phyloP scores from a whole-genome alignment of 805 yeast species.

The Komagataella mondaviorum region DNA sequence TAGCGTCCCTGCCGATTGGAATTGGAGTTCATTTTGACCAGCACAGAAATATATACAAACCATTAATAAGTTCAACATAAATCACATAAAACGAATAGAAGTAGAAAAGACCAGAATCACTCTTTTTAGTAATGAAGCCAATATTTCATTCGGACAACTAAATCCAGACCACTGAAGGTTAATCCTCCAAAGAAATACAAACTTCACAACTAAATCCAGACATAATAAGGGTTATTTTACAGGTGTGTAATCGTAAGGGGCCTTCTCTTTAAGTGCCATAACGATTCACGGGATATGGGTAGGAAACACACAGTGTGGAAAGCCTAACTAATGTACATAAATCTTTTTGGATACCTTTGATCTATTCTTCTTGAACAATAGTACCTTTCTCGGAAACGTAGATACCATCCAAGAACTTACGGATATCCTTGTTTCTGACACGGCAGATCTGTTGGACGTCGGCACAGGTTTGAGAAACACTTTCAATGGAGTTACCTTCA shows the following conservation, averaged over 20 bases:
- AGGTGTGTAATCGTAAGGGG: constrained; percentile 7
- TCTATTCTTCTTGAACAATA: constrained; percentile 24
- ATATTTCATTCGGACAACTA: not conserved
- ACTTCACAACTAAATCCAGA: not conserved
- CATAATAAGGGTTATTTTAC: not conserved
- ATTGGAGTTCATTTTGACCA: constrained; percentile 22
- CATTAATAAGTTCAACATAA: not conserved
- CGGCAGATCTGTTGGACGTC: constrained; percentile 96
- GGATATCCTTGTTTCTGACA: constrained; percentile 99
- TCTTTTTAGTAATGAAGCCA: not conserved
- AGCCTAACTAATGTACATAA: not conserved
- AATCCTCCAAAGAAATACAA: not conserved
- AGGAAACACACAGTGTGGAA: not conserved
- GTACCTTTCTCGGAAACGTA: constrained; percentile 94
- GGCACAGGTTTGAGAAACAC: constrained; percentile 97
- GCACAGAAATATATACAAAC: not conserved
- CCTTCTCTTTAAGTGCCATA: constrained; percentile 7
- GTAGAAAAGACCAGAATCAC: not conserved
- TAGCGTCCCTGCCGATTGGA: constrained; percentile 23
- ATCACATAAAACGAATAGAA: not conserved
- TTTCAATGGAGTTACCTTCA: constrained; percentile 92
- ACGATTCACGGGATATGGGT: constrained; percentile 5
- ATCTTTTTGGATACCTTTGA: not conserved
- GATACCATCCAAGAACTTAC: constrained; percentile 99
- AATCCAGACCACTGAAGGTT: not conserved